Conservation (phyloP, 2,329 filamentous ascomycete species). For the Coniochaeta pulveracea region DNA sequence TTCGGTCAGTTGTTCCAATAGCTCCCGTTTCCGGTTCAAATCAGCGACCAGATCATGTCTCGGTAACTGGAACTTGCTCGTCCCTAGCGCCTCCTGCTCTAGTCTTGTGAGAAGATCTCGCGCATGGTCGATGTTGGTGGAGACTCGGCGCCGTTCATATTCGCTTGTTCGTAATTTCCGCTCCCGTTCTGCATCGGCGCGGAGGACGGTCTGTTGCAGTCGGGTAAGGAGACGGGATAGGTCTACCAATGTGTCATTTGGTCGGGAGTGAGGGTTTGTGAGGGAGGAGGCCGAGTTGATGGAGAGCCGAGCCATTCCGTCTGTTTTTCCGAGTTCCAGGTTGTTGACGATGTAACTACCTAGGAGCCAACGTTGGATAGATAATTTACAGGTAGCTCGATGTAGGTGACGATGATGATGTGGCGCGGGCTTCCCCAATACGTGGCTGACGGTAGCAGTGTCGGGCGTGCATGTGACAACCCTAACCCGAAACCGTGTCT, state of each 20-base stretch:
- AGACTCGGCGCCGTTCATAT: constrained; percentile 49
- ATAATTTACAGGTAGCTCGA: too few species aligned
- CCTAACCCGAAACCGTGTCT: background rate
- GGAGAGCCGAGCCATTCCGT: constrained; percentile 14
- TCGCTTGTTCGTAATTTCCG: constrained; percentile 46
- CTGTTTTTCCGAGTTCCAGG: background rate
- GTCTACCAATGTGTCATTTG: constrained; percentile 30
- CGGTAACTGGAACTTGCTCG: constrained; percentile 45
- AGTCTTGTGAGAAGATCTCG: constrained; percentile 56
- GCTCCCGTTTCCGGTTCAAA: constrained; percentile 52
- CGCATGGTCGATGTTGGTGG: constrained; percentile 56
- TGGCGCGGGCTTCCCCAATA: constrained; percentile 3
- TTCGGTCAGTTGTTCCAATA: constrained; percentile 54
- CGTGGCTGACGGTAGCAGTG: constrained; percentile 1
- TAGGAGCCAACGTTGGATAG: too few species aligned
- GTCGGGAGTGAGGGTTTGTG: too few species aligned
- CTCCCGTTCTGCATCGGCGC: constrained; percentile 48
- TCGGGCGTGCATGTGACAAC: too few species aligned
- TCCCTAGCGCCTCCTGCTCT: constrained; percentile 54
- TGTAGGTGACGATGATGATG: background rate
- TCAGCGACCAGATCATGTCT: constrained; percentile 52
- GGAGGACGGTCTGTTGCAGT: constrained; percentile 54
- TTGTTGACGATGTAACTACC: background rate
- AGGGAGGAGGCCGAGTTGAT: constrained; percentile 7
- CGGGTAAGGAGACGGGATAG: constrained; percentile 54